phyloP scores from a whole-genome alignment of 345 rosid genomes.

The Brassica cretica region DNA sequence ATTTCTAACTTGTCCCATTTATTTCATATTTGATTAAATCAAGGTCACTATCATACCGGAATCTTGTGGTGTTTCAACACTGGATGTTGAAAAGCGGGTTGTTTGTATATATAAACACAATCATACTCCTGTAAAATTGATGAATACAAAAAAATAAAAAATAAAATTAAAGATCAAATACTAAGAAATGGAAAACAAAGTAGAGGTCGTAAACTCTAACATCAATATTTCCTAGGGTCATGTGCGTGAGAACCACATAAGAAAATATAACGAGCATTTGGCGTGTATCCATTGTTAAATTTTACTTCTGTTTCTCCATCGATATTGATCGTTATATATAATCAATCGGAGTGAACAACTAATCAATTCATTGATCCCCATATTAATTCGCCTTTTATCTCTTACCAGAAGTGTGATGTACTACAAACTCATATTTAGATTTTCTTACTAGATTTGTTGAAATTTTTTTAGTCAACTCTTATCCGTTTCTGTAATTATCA shows the following conservation, averaged over 20 bases:
- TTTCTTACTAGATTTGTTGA: neutral
- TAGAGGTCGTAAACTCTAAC: slow-evolving; percentile 1
- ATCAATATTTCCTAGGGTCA: neutral
- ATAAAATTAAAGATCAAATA: neutral
- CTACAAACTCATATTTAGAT: neutral
- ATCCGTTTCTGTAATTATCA: too few species aligned
- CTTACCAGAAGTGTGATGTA: neutral
- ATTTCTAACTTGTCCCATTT: neutral
- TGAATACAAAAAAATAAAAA: neutral
- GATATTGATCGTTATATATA: neutral
- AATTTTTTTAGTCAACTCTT: neutral
- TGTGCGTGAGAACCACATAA: neutral
- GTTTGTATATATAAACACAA: slow-evolving; percentile 30
- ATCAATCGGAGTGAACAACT: neutral
- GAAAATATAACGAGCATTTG: neutral
- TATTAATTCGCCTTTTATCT: neutral
- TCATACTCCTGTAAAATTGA: slow-evolving; percentile 12
- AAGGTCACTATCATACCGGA: slow-evolving; percentile 3
- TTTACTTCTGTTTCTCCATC: neutral
- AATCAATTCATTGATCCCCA: neutral
- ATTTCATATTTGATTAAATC: neutral
- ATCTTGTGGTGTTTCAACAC: slow-evolving; percentile 22
- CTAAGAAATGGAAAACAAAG: neutral
- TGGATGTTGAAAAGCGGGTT: slow-evolving; percentile 31
- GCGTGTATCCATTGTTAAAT: neutral